Percentiles rank a stretch among this genome's conserved stretches.
Evolutionary conservation across 805 yeast species (phyloP).

Genomic region (Candida ponderosae): DNA sequence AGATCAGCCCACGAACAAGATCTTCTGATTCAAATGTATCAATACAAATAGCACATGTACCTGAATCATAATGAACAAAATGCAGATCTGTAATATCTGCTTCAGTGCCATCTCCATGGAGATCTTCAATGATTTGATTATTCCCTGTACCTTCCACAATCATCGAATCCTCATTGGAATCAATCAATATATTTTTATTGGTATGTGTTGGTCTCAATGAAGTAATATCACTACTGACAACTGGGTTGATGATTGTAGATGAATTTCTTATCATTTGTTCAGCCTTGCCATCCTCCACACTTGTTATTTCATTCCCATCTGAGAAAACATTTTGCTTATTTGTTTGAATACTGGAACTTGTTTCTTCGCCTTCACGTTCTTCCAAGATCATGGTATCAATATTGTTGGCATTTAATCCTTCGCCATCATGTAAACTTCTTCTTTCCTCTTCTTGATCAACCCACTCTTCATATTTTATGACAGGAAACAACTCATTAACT

Average conservation of each 20-base stretch:
- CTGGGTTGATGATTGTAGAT: no score
- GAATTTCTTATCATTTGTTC: no score
- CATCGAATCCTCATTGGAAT: not conserved
- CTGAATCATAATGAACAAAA: slow-evolving; percentile 47
- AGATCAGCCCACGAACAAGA: slow-evolving; percentile 61
- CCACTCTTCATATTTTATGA: slow-evolving; percentile 52
- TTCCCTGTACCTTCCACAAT: not conserved
- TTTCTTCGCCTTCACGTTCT: not conserved
- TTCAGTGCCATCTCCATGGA: not conserved
- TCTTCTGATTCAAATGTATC: slow-evolving; percentile 58
- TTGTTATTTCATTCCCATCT: no score
- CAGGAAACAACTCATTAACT: slow-evolving; percentile 55
- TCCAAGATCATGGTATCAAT: not conserved
- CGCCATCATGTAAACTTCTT: slow-evolving; percentile 37
- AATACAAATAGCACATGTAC: slow-evolving; percentile 72
- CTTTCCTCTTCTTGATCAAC: slow-evolving; percentile 51
- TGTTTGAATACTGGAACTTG: no score
- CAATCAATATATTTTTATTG: not conserved
- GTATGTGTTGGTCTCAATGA: not conserved
- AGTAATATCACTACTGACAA: no score
- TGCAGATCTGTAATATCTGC: not conserved
- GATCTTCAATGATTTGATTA: not conserved
- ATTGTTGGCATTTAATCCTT: slow-evolving; percentile 15
- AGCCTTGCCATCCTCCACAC: no score
- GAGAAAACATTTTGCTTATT: no score